Base-by-base conservation (phyloP, 1,284 basidiomycete species). In the Tilletia setariae region DNA sequence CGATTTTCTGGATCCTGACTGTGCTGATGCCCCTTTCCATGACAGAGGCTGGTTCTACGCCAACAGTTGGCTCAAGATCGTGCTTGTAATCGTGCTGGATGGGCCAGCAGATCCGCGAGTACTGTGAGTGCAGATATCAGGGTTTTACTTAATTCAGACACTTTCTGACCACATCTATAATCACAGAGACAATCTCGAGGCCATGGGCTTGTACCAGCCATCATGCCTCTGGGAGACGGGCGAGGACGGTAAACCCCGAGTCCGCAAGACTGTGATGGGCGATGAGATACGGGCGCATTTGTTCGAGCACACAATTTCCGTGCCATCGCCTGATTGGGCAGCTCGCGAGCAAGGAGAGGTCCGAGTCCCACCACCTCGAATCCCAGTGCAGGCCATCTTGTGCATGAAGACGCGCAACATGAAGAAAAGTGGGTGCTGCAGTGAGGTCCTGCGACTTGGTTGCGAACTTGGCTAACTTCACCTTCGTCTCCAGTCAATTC, bases 201-300 rank as follows among this genome's bases (percentile, higher is more conserved):
- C 66, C 9, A 67, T 67, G 66, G 66, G 66, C n/a, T n/a, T 67
- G 47, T 67, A 56, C 42, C 66, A 67, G 16, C 66, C 66, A 21
- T 53, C 47, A 16, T 59, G 56, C 32, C 42, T 53, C 7, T 47
- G 51, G 32, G 66, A 67, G 16, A 59, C 65, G 11, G n/a, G 84
- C 70, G 78, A 76, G 71, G 79, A 69, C 13, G 68, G 65, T 67
- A 69, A 64, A 43, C 67, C 61, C 23, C 70, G 35, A 66, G 68
- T 64, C 68, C 74, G 47, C 70, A 74, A 70, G 72, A 71, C 47
- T 65, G 68, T 44, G 11, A 16, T 61, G 30, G 66, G 66, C 30
- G 49, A 67, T 30, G 47, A 67, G 19, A 63, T 67, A 21, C 23
- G 53, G 16, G 66, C 66, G 21, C 66, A 67, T 32, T 21, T 67